Base-by-base conservation (phyloP, 1,139 yeast genomes). In the Sugiyamaella xylanicola region DNA sequence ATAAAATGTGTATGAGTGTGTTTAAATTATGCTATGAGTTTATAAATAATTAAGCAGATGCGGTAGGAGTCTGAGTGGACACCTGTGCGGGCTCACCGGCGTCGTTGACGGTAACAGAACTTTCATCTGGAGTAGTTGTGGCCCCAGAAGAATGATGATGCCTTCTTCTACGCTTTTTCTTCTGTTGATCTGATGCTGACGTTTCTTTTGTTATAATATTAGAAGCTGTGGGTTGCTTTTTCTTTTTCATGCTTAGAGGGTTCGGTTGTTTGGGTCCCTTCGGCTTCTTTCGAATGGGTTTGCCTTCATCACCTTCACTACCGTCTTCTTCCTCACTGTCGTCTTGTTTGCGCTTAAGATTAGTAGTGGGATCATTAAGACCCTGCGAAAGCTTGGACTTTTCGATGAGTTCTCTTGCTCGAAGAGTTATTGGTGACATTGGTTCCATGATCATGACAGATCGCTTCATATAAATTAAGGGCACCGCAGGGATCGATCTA, bases 361-460 rank as follows among this genome's bases (percentile, higher is more conserved):
- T 82, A 0, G 79, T 79, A 17, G 62, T 71, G 2, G 76, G 72
- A 61, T 80, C 84, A 65, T 92, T 92, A 67, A 93, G 78, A 0
- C 98, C 98, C 25, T 79, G 81, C 3, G 82, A 82, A 51, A 93
- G 77, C 67, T 95, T 93, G 41, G 77, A 76, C 4, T 73, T 69
- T 70, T 93, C 99, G 49, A 79, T 74, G 36, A 71, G 66, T 43
- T 73, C 72, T 44, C 88, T 84, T 36, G 78, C 81, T 52, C 74
- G 73, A 16, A 79, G 77, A 48, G 95, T 86, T 9, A 87, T 87
- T 46, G 80, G 81, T 51, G 96, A 87, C 62, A 92, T 75, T 13
- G 97, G 97, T 71, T 93, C 99, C 95, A 93, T 85, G 45, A 93
- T 85, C 93, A 93, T 88, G 20, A 95, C 99, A 0, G 96, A 84